Conservation (phyloP, 257 asterid genomes). For the Misopates orontium region DNA sequence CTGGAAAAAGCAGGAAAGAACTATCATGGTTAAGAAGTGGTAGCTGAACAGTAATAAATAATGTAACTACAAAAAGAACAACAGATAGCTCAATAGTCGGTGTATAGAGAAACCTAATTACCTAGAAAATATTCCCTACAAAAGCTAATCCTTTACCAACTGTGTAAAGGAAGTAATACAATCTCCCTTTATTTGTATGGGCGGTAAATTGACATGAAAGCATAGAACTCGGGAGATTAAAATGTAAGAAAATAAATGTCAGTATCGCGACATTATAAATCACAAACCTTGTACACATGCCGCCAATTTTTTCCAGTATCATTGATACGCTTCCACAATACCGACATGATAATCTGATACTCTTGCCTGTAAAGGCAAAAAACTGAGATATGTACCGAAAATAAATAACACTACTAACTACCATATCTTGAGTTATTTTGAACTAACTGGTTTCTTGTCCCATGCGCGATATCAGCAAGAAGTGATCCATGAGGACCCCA, state of each 20-base stretch:
- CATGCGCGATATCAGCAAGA: constrained; percentile 94
- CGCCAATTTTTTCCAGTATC: constrained; percentile 98
- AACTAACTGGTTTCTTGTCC: constrained; percentile 79
- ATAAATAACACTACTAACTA: constrained; percentile 6
- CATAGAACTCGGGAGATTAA: neutral
- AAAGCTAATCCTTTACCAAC: constrained; percentile 2
- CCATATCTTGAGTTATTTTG: constrained; percentile 12
- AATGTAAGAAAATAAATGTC: neutral
- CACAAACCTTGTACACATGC: constrained; percentile 87
- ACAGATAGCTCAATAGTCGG: constrained; percentile 9
- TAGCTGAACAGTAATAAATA: constrained; percentile 9
- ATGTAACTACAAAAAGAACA: constrained; percentile 16
- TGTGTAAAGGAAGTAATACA: constrained; percentile 11
- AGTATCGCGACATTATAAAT: constrained; percentile 2
- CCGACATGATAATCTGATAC: constrained; percentile 91
- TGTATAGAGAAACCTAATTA: constrained; percentile 3
- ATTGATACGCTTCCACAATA: constrained; percentile 92
- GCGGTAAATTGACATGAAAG: constrained; percentile 7
- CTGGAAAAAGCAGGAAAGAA: constrained; percentile 43
- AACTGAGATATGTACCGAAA: constrained; percentile 25
- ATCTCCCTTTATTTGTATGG: constrained; percentile 6
- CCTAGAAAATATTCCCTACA: constrained; percentile 12
- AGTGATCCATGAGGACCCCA: constrained; percentile 98
- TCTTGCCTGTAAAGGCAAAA: constrained; percentile 61
- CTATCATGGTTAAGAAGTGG: constrained; percentile 20